Evolutionary conservation across 768 basidiomycete species (phyloP).

Genomic region (Coprinellus micaceus): DNA sequence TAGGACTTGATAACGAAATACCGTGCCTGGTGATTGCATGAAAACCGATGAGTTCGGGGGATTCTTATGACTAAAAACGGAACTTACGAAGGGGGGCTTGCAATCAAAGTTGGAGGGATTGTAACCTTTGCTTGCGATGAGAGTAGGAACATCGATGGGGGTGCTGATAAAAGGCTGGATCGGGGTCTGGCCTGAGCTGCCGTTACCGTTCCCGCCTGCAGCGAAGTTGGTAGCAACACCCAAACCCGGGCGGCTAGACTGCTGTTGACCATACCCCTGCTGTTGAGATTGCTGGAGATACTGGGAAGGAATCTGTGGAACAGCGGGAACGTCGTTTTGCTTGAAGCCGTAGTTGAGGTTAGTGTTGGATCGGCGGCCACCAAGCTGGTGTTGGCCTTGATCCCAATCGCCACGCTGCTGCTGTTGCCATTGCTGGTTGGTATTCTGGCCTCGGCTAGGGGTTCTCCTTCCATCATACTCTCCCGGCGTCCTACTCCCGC

Average conservation of each 20-base stretch:
- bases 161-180: slow-evolving; percentile 50
- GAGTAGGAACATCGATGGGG: slow-evolving; percentile 81
- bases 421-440: slow-evolving; percentile 27
- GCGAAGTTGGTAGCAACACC: slow-evolving; percentile 35
- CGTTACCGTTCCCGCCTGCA: slow-evolving; percentile 16
- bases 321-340: slow-evolving; percentile 53
- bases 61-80: too few species aligned
- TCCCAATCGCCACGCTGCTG: slow-evolving; percentile 29
- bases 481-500: slow-evolving; percentile 46
- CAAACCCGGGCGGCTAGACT: slow-evolving; percentile 31
- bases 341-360: slow-evolving; percentile 66
- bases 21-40: slow-evolving; percentile 70
- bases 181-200: slow-evolving; percentile 36
- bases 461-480: slow-evolving; percentile 69
- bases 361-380: slow-evolving; percentile 32
- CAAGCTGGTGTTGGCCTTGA: slow-evolving; percentile 24
- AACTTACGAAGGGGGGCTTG: slow-evolving; percentile 69
- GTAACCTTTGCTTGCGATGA: slow-evolving; percentile 86
- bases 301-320: slow-evolving; percentile 71
- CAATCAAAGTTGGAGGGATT: slow-evolving; percentile 85
- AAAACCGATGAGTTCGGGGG: background rate
- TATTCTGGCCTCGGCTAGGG: slow-evolving; percentile 23
- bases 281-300: slow-evolving; percentile 58
- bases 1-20: slow-evolving; percentile 99
- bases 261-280: slow-evolving; percentile 12